Base-by-base conservation (phyloP, 139 green algal genomes). In the Pseudopediastrum boryanum region DNA sequence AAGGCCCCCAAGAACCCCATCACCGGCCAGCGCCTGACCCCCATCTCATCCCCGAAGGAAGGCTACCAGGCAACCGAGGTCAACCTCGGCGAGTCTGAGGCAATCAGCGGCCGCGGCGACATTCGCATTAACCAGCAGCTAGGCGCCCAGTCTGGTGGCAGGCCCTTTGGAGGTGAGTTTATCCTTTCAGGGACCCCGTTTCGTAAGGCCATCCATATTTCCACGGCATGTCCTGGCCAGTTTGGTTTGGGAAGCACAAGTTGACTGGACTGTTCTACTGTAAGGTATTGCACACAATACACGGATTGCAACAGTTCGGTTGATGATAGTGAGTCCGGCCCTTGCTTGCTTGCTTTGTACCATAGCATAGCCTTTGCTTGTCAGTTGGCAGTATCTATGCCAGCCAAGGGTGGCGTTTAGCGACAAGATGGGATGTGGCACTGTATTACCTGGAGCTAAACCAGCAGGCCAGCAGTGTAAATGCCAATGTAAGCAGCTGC, bases 1-100 rank as follows among this genome's bases (percentile, higher is more conserved):
- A 78, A 65, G 70, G 71, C 71, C 25, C 56, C 71, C 71, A 78
- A 78, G 71, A 78, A 78, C 71, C 71, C 71, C 71, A 78, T 78
- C 71, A 78, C 71, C 35, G 71, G 71, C 41, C 38, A 78, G 71
- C 71, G 16, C 31, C 54, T 78, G 54, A 78, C 71, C 16, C 71
- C 71, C 6, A 56, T 78, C 31, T 27, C 54, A 3, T 36, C 52
- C n/a, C 21, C 36, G 35, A 78, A 70, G 71, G 71, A 78, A 56
- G 71, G 71, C 4, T 78, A 78, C 54, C 71, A 78, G 71, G 71
- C 54, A 31, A 25, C 39, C 39, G n/a, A 52, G 50, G 10, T 78
- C 31, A n/a, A n/a, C n/a, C n/a, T n/a, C n/a, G n/a, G n/a, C n/a
- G n/a, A n/a, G n/a, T n/a, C n/a, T n/a, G n/a, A n/a, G n/a, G n/a